A percentile compares a stretch with the other conserved stretches of the same genome.
Conservation (phyloP, 2,329 filamentous ascomycete species). For the Cercospora zeae-maydis region DNA sequence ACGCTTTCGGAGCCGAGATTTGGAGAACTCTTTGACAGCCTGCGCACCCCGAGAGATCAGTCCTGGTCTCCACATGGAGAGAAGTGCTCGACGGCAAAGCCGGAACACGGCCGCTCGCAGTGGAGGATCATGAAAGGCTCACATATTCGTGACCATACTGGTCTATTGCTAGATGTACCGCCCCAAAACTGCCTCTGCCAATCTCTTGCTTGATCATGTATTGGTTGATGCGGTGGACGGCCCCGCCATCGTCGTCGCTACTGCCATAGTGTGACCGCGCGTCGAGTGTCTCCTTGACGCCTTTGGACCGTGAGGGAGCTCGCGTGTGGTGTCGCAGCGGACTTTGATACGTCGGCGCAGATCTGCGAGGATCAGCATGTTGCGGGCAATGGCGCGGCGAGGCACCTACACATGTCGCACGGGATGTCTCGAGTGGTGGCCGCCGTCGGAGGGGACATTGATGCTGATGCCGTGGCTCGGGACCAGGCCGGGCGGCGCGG, state of each 20-base stretch:
- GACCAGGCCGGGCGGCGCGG: constrained; percentile 38
- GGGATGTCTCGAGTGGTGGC: constrained; percentile 45
- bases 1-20: constrained; percentile 80
- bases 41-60: constrained; percentile 39
- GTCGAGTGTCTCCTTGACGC: constrained; percentile 84
- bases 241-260: constrained; percentile 75
- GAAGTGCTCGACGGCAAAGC: constrained; percentile 1
- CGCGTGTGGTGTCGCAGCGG: constrained; percentile 64
- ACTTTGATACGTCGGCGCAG: constrained; percentile 57
- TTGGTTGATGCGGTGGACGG: constrained; percentile 87
- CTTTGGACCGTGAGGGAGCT: constrained; percentile 56
- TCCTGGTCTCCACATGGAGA: constrained; percentile 11
- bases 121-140: constrained; percentile 40
- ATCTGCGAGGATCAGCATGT: constrained; percentile 41
- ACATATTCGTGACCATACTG: constrained; percentile 93
- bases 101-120: constrained; percentile 2
- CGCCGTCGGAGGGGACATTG: constrained; percentile 40
- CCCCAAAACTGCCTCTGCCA: constrained; percentile 91
- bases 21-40: constrained; percentile 98
- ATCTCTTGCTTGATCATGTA: constrained; percentile 94
- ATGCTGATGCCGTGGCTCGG: constrained; percentile 45
- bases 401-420: constrained; percentile 51
- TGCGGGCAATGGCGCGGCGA: constrained; percentile 8
- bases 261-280: constrained; percentile 82
- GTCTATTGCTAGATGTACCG: constrained; percentile 85